Base-by-base conservation (phyloP, 2,329 filamentous ascomycete species). In the Pyricularia grisea region DNA sequence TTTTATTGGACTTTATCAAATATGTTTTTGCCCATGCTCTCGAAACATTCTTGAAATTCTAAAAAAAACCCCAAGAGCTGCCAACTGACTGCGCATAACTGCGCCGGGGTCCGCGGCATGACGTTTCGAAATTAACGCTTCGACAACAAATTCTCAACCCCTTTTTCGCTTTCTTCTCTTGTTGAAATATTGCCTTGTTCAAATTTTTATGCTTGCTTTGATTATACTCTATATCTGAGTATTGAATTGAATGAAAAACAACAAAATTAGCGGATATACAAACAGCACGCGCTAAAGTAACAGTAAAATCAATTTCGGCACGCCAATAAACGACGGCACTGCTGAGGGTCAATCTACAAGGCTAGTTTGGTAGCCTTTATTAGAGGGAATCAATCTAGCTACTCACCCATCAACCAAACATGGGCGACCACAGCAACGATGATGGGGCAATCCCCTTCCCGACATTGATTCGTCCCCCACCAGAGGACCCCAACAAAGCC, bases 401-500 rank as follows among this genome's bases (percentile, higher is more conserved):
- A 20, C 9, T n/a, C 42, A n/a, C 10, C 58, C 12, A 28, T 4
- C 58, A 28, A n/a, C 23, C n/a, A 9, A 67, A 60, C n/a, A 23
- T 31, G n/a, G 33, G 31, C 33, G 60, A 27, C 58, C 30, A 50
- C 33, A 61, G 67, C 28, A 61, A 63, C 30, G 67, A 61, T 58
- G 58, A 42, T 33, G 67, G 67, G 12, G 7, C 58, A 10, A 63
- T 50, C 28, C 10, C 31, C 5, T 68, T 33, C 31, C 71, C 77
- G 33, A 93, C 91, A 0, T 84, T 96, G 68, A 88, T 97, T 72
- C 87, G 88, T 75, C 90, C 92, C 67, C 93, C 92, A 72, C 88
- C 90, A 67, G 79, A 88, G 36, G 89, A 97, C 76, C 81, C 87
- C 65, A 85, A 85, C 75, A 92, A 92, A 79, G 89, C 93, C 30